Base-by-base conservation (phyloP, 257 asterid species). In the Solanum dulcamara region DNA sequence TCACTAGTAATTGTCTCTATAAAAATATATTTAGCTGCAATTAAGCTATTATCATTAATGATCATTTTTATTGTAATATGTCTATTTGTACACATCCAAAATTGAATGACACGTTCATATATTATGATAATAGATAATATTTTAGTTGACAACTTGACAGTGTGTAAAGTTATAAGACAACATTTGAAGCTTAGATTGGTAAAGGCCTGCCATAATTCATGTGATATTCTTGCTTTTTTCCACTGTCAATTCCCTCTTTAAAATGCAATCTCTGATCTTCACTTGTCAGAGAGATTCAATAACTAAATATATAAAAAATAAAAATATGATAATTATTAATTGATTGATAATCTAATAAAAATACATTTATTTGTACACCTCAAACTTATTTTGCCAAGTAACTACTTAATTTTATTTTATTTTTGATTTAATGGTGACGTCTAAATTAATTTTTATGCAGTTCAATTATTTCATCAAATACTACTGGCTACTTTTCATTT, bases 161-260 rank as follows among this genome's bases (percentile, higher is more conserved):
- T 77, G 40, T 77, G 62, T 77, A 77, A 77, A 77, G 82, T 46
- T 77, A 46, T 24, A 75, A 44, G 81, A 42, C 7, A 40, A 26
- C 26, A 75, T 44, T 26, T 14, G 81, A 75, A 44, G 22, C 38
- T 75, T 75, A 44, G 37, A 44, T 70, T 77, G 42, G 42, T 77
- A 46, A 64, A 40, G 40, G 62, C 28, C 10, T 77, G 62, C 42
- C 82, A 44, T 9, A 77, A 46, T 77, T 77, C 83, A 77, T 77
- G 83, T 77, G 83, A 46, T 77, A 28, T 28, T 46, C 11, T 46
- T 28, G 10, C 10, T 3, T 77, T 70, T 77, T 77, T 77, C 10
- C 62, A 48, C 83, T 77, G 64, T 77, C 83, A 46, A 28, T 77
- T 77, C 64, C 83, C 62, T 77, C 62, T 77, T 17, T 48, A 46